Evolutionary conservation across 768 basidiomycete genomes (phyloP).

Genomic region (Calocybe gangraenosa): DNA sequence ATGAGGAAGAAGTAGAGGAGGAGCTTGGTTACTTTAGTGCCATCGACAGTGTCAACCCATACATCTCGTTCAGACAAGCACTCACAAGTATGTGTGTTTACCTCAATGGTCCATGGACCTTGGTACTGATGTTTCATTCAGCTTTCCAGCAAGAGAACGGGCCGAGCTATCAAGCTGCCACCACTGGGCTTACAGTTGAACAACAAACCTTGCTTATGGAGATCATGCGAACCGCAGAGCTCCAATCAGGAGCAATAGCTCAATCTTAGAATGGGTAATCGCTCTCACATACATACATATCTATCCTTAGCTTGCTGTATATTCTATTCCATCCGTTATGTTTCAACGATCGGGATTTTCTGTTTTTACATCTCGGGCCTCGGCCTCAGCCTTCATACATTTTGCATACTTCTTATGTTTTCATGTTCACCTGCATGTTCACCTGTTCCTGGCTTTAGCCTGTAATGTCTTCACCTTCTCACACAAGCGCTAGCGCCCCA

Average conservation of each 20-base stretch:
- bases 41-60: slow-evolving; percentile 75
- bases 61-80: slow-evolving; percentile 73
- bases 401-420: slow-evolving; percentile 3
- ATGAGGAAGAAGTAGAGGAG: slow-evolving; percentile 64
- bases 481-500: neutral
- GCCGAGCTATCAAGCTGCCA: slow-evolving; percentile 64
- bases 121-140: slow-evolving; percentile 22
- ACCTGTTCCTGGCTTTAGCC: slow-evolving; percentile 8
- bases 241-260: slow-evolving; percentile 9
- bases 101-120: slow-evolving; percentile 3
- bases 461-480: slow-evolving; percentile 5
- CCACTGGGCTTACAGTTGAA: slow-evolving; percentile 66
- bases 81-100: slow-evolving; percentile 53
- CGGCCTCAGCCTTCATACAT: slow-evolving; percentile 8
- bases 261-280: slow-evolving; percentile 3
- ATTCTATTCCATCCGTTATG: slow-evolving; percentile 11
- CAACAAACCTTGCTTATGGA: slow-evolving; percentile 84
- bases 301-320: slow-evolving; percentile 10
- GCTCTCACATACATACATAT: slow-evolving; percentile 7
- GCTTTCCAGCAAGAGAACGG: slow-evolving; percentile 76
- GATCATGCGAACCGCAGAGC: slow-evolving; percentile 70
- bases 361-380: neutral
- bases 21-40: slow-evolving; percentile 86
- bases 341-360: slow-evolving; percentile 7
- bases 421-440: neutral